Percentiles rank a stretch among this genome's conserved stretches.
Evolutionary conservation across 2,329 filamentous ascomycete species (phyloP).

Genomic region (Calonectria ilicicola): DNA sequence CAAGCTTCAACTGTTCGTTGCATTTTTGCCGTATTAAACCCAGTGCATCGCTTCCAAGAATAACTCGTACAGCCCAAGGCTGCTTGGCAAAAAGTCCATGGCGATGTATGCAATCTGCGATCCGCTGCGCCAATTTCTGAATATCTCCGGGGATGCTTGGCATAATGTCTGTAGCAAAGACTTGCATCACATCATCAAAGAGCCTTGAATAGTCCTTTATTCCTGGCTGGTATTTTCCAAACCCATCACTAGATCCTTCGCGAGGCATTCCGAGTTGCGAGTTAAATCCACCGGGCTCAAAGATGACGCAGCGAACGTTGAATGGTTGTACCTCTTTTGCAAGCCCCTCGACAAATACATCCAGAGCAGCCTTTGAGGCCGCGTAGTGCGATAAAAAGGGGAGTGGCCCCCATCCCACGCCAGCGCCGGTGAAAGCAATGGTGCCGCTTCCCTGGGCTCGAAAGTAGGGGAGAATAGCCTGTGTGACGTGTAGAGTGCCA

Average conservation of each 20-base stretch:
- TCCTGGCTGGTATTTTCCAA: conserved; percentile 21
- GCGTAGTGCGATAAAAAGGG: conserved; percentile 48
- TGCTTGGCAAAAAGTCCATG: conserved; percentile 41
- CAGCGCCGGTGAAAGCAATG: conserved; percentile 47
- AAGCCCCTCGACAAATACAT: conserved; percentile 44
- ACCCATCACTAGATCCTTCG: conserved; percentile 24
- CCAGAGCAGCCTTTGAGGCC: conserved; percentile 45
- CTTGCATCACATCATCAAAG: conserved; percentile 12
- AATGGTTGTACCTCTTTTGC: conserved; percentile 44
- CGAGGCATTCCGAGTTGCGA: conserved; percentile 45
- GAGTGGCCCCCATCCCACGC: conserved; percentile 41
- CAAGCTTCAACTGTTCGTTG: conserved; percentile 33
- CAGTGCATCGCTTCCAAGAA: conserved; percentile 47
- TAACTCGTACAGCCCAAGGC: conserved; percentile 41
- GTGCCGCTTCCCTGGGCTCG: conserved; percentile 38
- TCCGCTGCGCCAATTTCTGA: conserved; percentile 32
- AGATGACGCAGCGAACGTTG: conserved; percentile 44
- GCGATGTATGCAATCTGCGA: conserved; percentile 34
- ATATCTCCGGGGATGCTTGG: conserved; percentile 17
- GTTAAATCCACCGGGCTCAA: conserved; percentile 48
- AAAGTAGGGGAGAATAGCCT: conserved; percentile 43
- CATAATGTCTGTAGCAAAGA: background rate
- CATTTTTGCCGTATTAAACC: conserved; percentile 38
- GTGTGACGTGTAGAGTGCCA: conserved; percentile 41
- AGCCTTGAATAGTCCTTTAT: conserved; percentile 37